phyloP scores from a whole-genome alignment of 2,329 filamentous ascomycete species.

The Phialemoniopsis sp. region DNA sequence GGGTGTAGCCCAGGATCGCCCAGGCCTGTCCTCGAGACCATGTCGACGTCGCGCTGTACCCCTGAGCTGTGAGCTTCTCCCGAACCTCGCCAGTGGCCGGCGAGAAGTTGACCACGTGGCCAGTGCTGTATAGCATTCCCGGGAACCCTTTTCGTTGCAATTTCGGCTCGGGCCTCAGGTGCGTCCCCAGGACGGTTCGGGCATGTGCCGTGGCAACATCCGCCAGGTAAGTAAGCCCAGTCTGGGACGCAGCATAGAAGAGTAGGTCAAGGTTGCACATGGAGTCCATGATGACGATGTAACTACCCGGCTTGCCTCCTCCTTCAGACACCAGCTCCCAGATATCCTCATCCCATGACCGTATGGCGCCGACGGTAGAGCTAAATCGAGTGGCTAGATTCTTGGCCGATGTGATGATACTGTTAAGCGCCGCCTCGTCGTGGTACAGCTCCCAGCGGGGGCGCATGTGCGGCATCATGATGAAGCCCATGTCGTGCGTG shows the following conservation, averaged over 20 bases:
- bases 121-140: conserved; percentile 23
- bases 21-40: conserved; percentile 48
- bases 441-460: conserved; percentile 42
- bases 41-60: conserved; percentile 36
- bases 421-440: conserved; percentile 28
- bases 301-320: too few species aligned
- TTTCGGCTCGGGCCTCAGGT: conserved; percentile 29
- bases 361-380: conserved; percentile 35
- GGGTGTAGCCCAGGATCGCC: conserved; percentile 42
- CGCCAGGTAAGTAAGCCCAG: conserved; percentile 14
- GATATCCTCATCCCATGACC: conserved; percentile 43
- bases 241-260: conserved; percentile 24
- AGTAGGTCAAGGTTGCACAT: conserved; percentile 30
- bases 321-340: conserved; percentile 22
- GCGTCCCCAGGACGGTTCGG: conserved; percentile 27
- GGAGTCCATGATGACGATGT: conserved; percentile 36
- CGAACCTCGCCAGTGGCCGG: conserved; percentile 33
- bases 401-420: conserved; percentile 36
- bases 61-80: conserved; percentile 40
- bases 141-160: too few species aligned
- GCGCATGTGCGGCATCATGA: conserved; percentile 42
- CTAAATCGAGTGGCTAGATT: conserved; percentile 37
- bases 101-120: conserved; percentile 44
- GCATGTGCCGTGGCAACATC: conserved; percentile 29
- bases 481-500: conserved; percentile 50